phyloP scores from a whole-genome alignment of 305 asterid genomes.

The Solanum hybrid region DNA sequence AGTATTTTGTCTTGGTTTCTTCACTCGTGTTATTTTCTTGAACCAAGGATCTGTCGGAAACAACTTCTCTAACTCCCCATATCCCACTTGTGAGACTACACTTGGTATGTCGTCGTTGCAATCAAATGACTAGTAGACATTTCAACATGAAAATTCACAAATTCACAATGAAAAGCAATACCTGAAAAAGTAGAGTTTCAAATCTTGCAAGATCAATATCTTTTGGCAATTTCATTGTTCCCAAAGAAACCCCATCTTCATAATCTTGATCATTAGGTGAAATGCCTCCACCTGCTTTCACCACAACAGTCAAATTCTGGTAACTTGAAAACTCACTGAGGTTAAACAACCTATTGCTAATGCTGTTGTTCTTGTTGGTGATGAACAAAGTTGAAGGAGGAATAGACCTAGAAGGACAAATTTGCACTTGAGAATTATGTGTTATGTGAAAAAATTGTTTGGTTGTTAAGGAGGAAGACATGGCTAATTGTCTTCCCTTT shows the following conservation, averaged over 20 bases:
- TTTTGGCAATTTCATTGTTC: constrained; percentile 76
- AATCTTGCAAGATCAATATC: constrained; percentile 62
- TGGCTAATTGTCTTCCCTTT: neutral
- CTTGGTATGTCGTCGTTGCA: neutral
- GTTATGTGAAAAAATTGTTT: constrained; percentile 10
- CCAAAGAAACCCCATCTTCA: constrained; percentile 76
- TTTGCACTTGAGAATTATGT: neutral
- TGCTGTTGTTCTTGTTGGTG: neutral
- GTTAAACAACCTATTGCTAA: neutral
- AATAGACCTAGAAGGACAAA: neutral
- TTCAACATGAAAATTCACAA: neutral
- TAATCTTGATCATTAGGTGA: constrained; percentile 16
- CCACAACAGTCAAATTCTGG: constrained; percentile 4
- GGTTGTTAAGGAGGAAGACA: constrained; percentile 4
- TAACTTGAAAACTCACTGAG: constrained; percentile 8
- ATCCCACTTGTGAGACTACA: no score
- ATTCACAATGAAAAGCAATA: neutral
- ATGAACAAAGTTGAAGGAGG: neutral
- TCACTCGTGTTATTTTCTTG: no score
- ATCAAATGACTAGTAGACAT: neutral
- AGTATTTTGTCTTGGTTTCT: no score
- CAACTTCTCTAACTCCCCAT: no score
- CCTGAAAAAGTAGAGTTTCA: constrained; percentile 82
- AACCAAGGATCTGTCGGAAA: no score
- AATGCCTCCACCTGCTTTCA: constrained; percentile 30